Evolutionary conservation across 2,329 filamentous ascomycete species (phyloP), one percentile per base, ranked within the genome.

Genomic region (Pseudopithomyces chartarum): DNA sequence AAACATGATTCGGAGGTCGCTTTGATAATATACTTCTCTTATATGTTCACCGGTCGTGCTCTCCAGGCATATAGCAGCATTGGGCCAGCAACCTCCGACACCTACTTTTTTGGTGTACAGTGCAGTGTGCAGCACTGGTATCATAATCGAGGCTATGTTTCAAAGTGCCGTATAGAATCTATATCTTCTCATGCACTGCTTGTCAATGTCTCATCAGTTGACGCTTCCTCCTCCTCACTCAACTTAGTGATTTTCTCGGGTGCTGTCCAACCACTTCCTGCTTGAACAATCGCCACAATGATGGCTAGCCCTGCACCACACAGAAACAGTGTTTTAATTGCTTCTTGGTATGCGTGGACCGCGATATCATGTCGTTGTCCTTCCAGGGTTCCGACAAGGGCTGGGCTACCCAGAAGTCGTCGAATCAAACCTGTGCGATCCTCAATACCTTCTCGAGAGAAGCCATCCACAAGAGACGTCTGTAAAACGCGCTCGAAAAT

Each of bases 401-500:
- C 84, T 2, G 86, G 86, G 61, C 83, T 86, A 0, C 86, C 86
- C 10, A 87, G 65, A 12, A 88, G 71, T 49, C 78, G 78, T n/a
- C 82, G 76, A 1, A 87, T 78, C 17, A 89, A 70, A 1, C 80
- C 75, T 2, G 73, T 76, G 38, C 69, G 64, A 42, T 70, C 62
- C 57, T 77, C 58, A 56, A 79, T 40, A 58, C 74, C 78, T 6
- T 74, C 74, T 5, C 81, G 69, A 4, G 74, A 70, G 61, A 91
- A 92, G 0, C 86, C 85, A 0, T 75, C 65, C n/a, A 81, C 78
- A 1, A 94, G 78, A 0, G 80, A 78, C 2, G 65, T 74, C 44
- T 82, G 79, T 32, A 94, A 75, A 1, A 85, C 79, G 5, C 90
- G 83, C 39, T 84, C 81, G 69, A 93, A 94, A 52, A 90, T 80